Conservation (phyloP, 2,329 filamentous ascomycete species). For the Blastomyces silverae region DNA sequence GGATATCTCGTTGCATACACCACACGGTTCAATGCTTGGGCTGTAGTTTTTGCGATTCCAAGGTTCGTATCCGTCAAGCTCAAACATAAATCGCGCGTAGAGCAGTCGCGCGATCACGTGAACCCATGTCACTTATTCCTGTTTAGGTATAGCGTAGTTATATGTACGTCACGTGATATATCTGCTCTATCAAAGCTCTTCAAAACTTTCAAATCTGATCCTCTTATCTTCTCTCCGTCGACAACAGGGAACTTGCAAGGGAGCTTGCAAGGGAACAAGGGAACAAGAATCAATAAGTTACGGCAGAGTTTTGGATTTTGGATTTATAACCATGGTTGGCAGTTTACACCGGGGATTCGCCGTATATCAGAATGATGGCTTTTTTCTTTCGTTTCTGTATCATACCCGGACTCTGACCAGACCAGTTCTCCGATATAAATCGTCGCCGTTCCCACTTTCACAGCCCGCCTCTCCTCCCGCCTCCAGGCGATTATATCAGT, state of each 20-base stretch:
- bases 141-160: background rate
- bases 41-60: background rate
- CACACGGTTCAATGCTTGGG: background rate
- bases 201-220: background rate
- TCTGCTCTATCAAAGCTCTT: background rate
- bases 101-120: slow-evolving; percentile 19
- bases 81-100: background rate
- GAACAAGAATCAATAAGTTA: slow-evolving; percentile 1
- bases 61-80: background rate
- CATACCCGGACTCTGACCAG: slow-evolving; percentile 57
- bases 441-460: background rate
- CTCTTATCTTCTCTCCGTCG: background rate
- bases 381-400: slow-evolving; percentile 62
- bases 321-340: slow-evolving; percentile 26
- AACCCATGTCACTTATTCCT: background rate
- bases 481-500: slow-evolving; percentile 1
- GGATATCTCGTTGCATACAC: background rate
- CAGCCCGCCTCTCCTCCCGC: background rate
- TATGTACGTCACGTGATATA: background rate
- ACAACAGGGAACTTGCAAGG: background rate
- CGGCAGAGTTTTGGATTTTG: slow-evolving; percentile 1
- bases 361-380: slow-evolving; percentile 24
- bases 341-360: slow-evolving; percentile 31
- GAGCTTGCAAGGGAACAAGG: background rate
- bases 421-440: slow-evolving; percentile 11